Conservation (phyloP, 441 rosid species). For the Populus hybrid region DNA sequence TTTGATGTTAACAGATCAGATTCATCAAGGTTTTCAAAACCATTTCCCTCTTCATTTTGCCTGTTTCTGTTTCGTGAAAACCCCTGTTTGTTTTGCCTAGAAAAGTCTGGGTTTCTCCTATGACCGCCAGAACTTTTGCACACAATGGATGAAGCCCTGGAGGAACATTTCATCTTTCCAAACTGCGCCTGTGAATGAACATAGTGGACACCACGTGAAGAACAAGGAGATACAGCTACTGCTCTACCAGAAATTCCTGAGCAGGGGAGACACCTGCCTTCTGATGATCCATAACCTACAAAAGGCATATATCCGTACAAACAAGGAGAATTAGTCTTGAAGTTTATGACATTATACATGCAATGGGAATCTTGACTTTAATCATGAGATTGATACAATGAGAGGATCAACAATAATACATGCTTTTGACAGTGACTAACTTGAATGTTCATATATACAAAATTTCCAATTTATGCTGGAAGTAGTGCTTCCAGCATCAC, state of each 20-base stretch:
- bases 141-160: no score
- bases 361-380: not conserved
- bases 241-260: no score
- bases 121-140: no score
- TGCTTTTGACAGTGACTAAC: not conserved
- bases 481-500: not conserved
- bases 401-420: slow-evolving; percentile 1
- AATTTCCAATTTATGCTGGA: not conserved
- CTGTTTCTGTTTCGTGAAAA: slow-evolving; percentile 49
- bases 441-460: not conserved
- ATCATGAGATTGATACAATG: not conserved
- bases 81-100: no score
- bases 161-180: no score
- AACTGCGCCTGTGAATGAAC: no score
- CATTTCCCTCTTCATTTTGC: slow-evolving; percentile 53
- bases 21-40: slow-evolving; percentile 47
- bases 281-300: slow-evolving; percentile 52
- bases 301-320: slow-evolving; percentile 10
- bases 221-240: no score
- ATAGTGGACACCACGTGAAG: no score
- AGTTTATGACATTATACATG: not conserved
- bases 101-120: no score
- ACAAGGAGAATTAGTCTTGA: not conserved
- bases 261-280: no score
- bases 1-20: slow-evolving; percentile 47